Conservation (phyloP, 2,329 filamentous ascomycete genomes). For the Leptoxyphium fumago region DNA sequence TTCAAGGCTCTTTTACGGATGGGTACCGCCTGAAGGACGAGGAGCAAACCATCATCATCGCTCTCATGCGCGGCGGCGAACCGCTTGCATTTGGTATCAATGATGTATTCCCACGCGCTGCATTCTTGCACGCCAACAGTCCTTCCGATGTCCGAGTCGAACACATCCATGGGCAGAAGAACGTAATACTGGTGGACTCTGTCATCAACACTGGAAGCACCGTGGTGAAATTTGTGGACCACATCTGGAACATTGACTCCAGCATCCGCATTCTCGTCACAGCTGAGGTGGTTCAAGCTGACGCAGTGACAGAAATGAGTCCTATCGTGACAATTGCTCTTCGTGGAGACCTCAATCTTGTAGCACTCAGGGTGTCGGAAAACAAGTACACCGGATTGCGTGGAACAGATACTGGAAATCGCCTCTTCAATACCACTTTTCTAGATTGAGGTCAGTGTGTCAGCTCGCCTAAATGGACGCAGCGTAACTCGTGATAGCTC, state of each 20-base stretch:
- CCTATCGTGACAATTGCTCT: background rate
- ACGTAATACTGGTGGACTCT: conserved; percentile 43
- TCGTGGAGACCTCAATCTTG: conserved; percentile 18
- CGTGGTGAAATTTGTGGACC: conserved; percentile 33
- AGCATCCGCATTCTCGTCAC: conserved; percentile 34
- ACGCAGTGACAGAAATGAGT: background rate
- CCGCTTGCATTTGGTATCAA: conserved; percentile 46
- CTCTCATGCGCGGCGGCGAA: conserved; percentile 50
- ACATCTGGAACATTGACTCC: conserved; percentile 27
- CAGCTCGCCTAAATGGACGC: no score
- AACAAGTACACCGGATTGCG: conserved; percentile 42
- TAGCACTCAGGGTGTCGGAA: conserved; percentile 40
- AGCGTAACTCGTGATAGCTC: no score
- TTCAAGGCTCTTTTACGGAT: conserved; percentile 30
- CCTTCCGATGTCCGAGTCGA: conserved; percentile 28
- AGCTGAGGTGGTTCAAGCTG: conserved; percentile 39
- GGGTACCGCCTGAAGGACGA: conserved; percentile 37
- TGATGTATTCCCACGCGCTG: conserved; percentile 36
- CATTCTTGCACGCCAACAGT: conserved; percentile 34
- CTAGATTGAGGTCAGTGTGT: conserved; percentile 9
- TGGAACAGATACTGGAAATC: conserved; percentile 43
- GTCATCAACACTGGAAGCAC: conserved; percentile 45
- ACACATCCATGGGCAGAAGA: conserved; percentile 27
- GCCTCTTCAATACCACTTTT: conserved; percentile 44
- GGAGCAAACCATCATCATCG: conserved; percentile 36